These are phyloP conservation scores for Pascua sp. DNA, from an alignment of 1,284 basidiomycete genomes.

Conservation along the genomic window DNA sequence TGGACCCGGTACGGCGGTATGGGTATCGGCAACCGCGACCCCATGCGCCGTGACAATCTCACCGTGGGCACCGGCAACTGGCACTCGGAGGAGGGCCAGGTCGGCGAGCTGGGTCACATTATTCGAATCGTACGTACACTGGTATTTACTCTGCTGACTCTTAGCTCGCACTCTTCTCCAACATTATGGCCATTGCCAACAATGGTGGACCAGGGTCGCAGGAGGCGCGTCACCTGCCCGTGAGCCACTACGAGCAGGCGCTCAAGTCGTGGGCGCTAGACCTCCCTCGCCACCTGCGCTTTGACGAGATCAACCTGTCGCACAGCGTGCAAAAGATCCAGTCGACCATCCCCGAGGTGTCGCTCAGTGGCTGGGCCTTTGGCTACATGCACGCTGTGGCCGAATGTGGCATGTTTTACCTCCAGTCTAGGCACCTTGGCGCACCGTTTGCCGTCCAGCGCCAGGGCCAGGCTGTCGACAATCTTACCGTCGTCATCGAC, in stretches of 20 bases:
- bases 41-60: constrained; percentile 33
- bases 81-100: constrained; percentile 37
- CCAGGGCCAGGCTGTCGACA: constrained; percentile 48
- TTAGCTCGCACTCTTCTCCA: constrained; percentile 30
- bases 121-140: constrained; percentile 35
- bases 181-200: constrained; percentile 39
- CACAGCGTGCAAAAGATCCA: constrained; percentile 36
- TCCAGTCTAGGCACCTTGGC: constrained; percentile 42
- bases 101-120: constrained; percentile 49
- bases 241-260: constrained; percentile 32
- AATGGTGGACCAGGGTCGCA: constrained; percentile 16
- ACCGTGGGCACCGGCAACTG: constrained; percentile 34
- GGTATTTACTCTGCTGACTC: too few species aligned
- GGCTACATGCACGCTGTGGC: constrained; percentile 52
- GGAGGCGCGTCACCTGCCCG: constrained; percentile 16
- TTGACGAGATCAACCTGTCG: constrained; percentile 50
- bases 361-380: constrained; percentile 48
- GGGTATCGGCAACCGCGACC: constrained; percentile 26
- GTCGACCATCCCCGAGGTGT: constrained; percentile 33
- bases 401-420: constrained; percentile 52
- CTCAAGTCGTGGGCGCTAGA: constrained; percentile 48
- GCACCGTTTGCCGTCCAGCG: constrained; percentile 34
- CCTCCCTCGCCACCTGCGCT: constrained; percentile 47
- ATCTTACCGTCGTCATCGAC: constrained; percentile 45
- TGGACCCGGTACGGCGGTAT: constrained; percentile 44